phyloP scores from a whole-genome alignment of 176 grass and related monocot genomes.

The Themeda triandra region DNA sequence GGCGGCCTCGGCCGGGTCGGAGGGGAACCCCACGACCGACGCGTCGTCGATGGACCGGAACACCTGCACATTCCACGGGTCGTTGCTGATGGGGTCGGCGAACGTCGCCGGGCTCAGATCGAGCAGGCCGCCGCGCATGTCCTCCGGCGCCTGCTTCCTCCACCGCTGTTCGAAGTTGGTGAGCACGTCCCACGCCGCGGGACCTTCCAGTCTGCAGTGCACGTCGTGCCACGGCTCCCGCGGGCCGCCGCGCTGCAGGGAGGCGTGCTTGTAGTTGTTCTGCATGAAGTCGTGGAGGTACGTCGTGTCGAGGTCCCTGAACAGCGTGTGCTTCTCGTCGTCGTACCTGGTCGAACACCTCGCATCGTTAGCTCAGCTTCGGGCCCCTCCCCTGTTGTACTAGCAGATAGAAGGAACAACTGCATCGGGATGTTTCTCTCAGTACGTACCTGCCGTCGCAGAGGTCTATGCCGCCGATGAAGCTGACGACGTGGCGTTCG shows the following conservation, averaged over 20 bases:
- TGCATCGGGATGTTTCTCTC: background rate
- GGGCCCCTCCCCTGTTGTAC: too few relatives aligned
- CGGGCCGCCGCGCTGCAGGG: constrained; percentile 59
- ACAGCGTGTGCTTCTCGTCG: constrained; percentile 85
- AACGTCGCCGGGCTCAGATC: constrained; percentile 32
- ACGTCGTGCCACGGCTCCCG: constrained; percentile 90
- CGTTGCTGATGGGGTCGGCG: constrained; percentile 21
- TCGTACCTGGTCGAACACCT: constrained; percentile 51
- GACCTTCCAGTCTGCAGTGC: constrained; percentile 72
- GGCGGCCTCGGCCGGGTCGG: constrained; percentile 34
- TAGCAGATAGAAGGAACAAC: background rate
- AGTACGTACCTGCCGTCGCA: constrained; percentile 59
- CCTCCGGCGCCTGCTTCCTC: constrained; percentile 63
- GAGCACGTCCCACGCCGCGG: constrained; percentile 80
- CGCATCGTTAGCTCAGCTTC: background rate
- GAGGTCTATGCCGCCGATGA: constrained; percentile 64
- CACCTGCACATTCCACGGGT: constrained; percentile 85
- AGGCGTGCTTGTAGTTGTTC: constrained; percentile 58
- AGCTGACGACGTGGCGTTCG: constrained; percentile 55
- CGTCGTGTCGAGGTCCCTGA: constrained; percentile 55
- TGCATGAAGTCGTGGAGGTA: constrained; percentile 69
- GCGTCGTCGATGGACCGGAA: constrained; percentile 89
- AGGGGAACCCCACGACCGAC: constrained; percentile 69
- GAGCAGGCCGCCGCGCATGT: constrained; percentile 46
- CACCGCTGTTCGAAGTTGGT: constrained; percentile 83